Conservation (phyloP, 2,329 filamentous ascomycete species). For the Pyrenophora seminiperda region DNA sequence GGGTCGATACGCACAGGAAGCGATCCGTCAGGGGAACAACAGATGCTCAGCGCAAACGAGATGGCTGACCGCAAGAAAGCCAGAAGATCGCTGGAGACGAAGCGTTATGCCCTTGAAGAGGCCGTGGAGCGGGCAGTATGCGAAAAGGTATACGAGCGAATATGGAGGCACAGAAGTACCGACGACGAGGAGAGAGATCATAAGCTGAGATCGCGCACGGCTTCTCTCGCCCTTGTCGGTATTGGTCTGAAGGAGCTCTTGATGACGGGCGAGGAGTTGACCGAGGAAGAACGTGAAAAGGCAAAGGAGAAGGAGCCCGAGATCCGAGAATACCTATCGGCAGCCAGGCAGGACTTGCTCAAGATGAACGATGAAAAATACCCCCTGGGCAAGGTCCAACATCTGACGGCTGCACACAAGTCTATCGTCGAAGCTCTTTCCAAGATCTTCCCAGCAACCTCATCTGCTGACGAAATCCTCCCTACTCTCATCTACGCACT, state of each 20-base stretch:
- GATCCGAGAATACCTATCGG: conserved; percentile 72
- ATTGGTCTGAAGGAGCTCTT: conserved; percentile 85
- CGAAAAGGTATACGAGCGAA: conserved; percentile 79
- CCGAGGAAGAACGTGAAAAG: conserved; percentile 62
- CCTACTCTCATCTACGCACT: conserved; percentile 96
- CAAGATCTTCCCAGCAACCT: conserved; percentile 69
- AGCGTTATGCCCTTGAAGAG: conserved; percentile 80
- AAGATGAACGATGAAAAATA: conserved; percentile 87
- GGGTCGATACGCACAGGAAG: conserved; percentile 45
- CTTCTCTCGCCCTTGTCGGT: conserved; percentile 85
- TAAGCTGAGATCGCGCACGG: conserved; percentile 91
- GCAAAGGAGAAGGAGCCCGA: conserved; percentile 61
- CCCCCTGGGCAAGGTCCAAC: conserved; percentile 87
- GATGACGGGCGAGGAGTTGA: conserved; percentile 59
- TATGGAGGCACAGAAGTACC: conserved; percentile 89
- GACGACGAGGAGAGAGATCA: conserved; percentile 95
- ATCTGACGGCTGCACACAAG: conserved; percentile 87
- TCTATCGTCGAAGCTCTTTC: conserved; percentile 87
- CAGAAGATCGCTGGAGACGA: conserved; percentile 76
- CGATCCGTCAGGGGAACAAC: conserved; percentile 62
- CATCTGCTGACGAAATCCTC: conserved; percentile 95
- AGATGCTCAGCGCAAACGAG: conserved; percentile 90
- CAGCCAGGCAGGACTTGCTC: conserved; percentile 69
- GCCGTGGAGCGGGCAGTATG: conserved; percentile 86
- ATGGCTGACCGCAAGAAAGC: conserved; percentile 79